These are phyloP conservation scores for Psilocybe cubensis DNA, from an alignment of 768 basidiomycete species.

Conservation along the genomic window DNA sequence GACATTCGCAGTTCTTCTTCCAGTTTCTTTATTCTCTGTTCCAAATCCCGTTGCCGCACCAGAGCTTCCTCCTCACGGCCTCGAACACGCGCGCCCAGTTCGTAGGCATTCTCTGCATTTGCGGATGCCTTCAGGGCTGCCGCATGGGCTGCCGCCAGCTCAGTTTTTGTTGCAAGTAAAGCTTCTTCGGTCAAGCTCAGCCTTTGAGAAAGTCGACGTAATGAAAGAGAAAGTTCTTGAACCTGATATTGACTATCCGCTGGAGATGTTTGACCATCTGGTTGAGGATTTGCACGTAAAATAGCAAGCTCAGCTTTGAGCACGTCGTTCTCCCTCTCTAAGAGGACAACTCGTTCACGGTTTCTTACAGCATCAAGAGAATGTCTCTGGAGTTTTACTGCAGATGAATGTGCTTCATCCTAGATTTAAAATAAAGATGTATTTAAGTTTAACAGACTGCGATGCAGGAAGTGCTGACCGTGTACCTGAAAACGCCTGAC, in stretches of 20 bases:
- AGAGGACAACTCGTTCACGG: slow-evolving; percentile 46
- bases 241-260: slow-evolving; percentile 35
- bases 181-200: slow-evolving; percentile 62
- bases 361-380: slow-evolving; percentile 56
- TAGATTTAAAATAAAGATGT: slow-evolving; percentile 23
- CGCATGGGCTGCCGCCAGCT: slow-evolving; percentile 45
- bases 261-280: slow-evolving; percentile 29
- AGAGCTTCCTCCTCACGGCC: slow-evolving; percentile 58
- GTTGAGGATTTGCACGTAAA: slow-evolving; percentile 58
- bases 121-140: slow-evolving; percentile 47
- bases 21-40: slow-evolving; percentile 45
- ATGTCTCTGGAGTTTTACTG: slow-evolving; percentile 68
- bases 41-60: slow-evolving; percentile 51
- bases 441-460: slow-evolving; percentile 2
- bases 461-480: slow-evolving; percentile 5
- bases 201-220: slow-evolving; percentile 71
- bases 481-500: slow-evolving; percentile 54
- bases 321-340: slow-evolving; percentile 63
- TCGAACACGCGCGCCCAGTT: slow-evolving; percentile 54
- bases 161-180: slow-evolving; percentile 49
- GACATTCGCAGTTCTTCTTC: slow-evolving; percentile 63
- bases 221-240: slow-evolving; percentile 65
- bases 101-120: slow-evolving; percentile 55
- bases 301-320: slow-evolving; percentile 57
- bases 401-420: slow-evolving; percentile 73